These are phyloP conservation scores for Hyaloscypha hepaticicola DNA, from an alignment of 495 filamentous ascomycete species.

Conservation along the genomic window DNA sequence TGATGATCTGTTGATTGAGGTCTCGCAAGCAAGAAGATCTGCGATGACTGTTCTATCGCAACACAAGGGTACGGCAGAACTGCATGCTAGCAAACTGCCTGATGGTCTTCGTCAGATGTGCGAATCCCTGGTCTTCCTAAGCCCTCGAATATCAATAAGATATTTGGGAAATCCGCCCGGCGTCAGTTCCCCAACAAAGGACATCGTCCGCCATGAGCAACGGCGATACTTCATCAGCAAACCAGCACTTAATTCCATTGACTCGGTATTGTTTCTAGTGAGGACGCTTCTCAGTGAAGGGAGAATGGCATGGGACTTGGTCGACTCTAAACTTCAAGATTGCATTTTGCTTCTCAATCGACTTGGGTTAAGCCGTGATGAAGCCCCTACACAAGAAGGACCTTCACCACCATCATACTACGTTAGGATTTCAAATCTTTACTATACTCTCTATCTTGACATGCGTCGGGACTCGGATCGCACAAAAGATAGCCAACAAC, in stretches of 20 bases:
- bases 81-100: neutral
- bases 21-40: conserved; percentile 62
- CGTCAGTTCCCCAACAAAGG: conserved; percentile 44
- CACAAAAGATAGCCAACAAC: conserved; percentile 40
- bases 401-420: conserved; percentile 41
- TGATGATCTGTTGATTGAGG: conserved; percentile 66
- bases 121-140: conserved; percentile 49
- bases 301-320: conserved; percentile 44
- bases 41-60: conserved; percentile 51
- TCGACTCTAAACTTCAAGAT: conserved; percentile 56
- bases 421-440: conserved; percentile 73
- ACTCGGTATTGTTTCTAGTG: conserved; percentile 53
- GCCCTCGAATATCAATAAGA: conserved; percentile 50
- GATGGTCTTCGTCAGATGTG: conserved; percentile 34
- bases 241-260: conserved; percentile 48
- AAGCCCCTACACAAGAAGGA: conserved; percentile 33
- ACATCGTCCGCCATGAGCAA: conserved; percentile 53
- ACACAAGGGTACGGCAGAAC: neutral
- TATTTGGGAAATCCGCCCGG: conserved; percentile 55
- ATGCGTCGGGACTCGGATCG: conserved; percentile 38
- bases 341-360: conserved; percentile 50
- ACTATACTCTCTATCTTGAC: conserved; percentile 59
- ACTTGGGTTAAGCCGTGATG: conserved; percentile 38
- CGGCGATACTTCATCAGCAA: conserved; percentile 49
- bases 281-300: conserved; percentile 44